Percentiles rank a stretch among this genome's conserved stretches.
These are phyloP conservation scores for Fusarium sterilihyphosum DNA, from an alignment of 2,329 filamentous ascomycete genomes.

Conservation along the genomic window DNA sequence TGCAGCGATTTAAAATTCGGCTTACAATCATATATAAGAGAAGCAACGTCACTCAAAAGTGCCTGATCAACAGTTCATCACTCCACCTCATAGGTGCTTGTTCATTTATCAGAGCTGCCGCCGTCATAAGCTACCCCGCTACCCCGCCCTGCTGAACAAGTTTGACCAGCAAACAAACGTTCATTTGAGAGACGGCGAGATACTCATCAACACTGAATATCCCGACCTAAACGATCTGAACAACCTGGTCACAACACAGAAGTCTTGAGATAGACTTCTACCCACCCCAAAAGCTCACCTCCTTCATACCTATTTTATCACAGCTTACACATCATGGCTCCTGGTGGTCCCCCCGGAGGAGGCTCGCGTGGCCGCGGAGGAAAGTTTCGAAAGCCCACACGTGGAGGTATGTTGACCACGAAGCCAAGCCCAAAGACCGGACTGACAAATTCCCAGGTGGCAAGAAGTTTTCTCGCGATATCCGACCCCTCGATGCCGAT, in stretches of 20 bases:
- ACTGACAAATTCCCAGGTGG: constrained; percentile 68
- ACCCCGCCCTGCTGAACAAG: constrained; percentile 46
- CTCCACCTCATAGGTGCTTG: neutral
- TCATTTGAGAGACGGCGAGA: neutral
- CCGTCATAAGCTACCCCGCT: constrained; percentile 49
- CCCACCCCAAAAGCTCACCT: neutral
- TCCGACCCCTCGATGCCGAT: constrained; percentile 87
- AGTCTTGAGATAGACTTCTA: neutral
- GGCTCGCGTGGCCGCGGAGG: constrained; percentile 82
- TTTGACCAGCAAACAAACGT: constrained; percentile 36
- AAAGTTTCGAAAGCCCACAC: constrained; percentile 93
- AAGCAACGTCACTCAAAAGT: neutral
- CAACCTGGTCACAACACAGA: neutral
- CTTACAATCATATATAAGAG: neutral
- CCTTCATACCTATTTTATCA: neutral
- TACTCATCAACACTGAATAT: constrained; percentile 3
- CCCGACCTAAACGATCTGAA: neutral
- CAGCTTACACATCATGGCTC: constrained; percentile 55
- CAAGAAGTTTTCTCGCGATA: constrained; percentile 93
- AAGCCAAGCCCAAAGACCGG: neutral
- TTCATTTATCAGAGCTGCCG: constrained; percentile 17
- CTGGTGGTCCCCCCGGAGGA: constrained; percentile 52
- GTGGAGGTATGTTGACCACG: constrained; percentile 74
- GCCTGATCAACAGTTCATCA: constrained; percentile 16
- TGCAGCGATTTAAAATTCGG: neutral